Conservation (phyloP, 2,329 filamentous ascomycete species). For the Microsporum ferrugineum region DNA sequence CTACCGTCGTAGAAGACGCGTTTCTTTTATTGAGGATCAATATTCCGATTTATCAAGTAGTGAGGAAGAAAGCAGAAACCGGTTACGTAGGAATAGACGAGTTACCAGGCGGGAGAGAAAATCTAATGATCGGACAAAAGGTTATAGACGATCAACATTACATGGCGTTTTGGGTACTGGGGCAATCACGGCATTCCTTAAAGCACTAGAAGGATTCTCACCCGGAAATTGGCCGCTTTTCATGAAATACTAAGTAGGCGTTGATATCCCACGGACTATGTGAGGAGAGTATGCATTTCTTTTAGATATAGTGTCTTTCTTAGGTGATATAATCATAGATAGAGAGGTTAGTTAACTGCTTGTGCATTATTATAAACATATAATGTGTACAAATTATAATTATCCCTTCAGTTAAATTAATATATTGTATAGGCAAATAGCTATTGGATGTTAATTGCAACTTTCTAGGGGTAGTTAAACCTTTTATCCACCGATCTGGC, state of each 20-base stretch:
- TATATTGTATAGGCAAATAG: too few relatives aligned
- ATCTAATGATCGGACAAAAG: slow-evolving; percentile 18
- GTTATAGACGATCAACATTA: slow-evolving; percentile 25
- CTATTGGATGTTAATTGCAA: background rate
- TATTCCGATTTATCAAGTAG: slow-evolving; percentile 10
- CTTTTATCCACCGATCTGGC: background rate
- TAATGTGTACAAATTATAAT: too few relatives aligned
- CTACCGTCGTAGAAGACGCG: background rate
- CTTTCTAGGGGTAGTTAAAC: background rate
- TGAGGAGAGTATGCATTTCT: background rate
- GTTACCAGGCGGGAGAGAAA: background rate
- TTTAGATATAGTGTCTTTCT: background rate
- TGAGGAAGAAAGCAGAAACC: slow-evolving; percentile 14
- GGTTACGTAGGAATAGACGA: background rate
- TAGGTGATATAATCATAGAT: background rate
- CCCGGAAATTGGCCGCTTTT: background rate
- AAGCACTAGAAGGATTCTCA: slow-evolving; percentile 28
- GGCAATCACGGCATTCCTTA: slow-evolving; percentile 30
- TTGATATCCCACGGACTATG: background rate
- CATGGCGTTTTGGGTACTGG: slow-evolving; percentile 27
- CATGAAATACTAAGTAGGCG: background rate
- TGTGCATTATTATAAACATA: background rate
- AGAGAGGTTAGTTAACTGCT: background rate
- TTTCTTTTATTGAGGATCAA: background rate
- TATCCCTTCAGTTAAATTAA: too few relatives aligned